Percentiles rank a stretch among this genome's conserved stretches.
These are phyloP conservation scores for Bolboschoenus planiculmis DNA, from an alignment of 176 grass and related monocot genomes.

Conservation along the genomic window DNA sequence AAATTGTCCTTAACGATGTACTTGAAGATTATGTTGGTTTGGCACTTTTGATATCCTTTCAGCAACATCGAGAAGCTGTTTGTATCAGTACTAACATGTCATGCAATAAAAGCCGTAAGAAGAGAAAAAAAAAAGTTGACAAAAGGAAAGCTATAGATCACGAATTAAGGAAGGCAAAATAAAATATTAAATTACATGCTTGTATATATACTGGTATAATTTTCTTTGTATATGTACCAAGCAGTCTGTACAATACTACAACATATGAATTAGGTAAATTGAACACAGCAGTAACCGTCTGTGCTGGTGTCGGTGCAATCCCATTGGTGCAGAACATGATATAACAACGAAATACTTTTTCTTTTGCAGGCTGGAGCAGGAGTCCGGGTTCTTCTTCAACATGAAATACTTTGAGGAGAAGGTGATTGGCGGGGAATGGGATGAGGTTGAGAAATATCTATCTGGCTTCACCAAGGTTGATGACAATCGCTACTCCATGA, in stretches of 20 bases:
- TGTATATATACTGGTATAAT: neutral
- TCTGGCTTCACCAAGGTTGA: slow-evolving; percentile 98
- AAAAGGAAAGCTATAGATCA: neutral
- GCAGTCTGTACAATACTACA: neutral
- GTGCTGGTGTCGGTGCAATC: neutral
- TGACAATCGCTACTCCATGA: slow-evolving; percentile 99
- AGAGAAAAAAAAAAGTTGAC: neutral
- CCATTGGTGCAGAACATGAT: neutral
- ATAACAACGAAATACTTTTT: no score
- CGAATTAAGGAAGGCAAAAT: neutral
- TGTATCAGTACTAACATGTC: neutral
- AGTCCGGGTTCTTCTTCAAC: slow-evolving; percentile 91
- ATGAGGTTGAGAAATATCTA: slow-evolving; percentile 92
- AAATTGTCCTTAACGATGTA: neutral
- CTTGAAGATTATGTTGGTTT: neutral
- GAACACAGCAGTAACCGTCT: neutral
- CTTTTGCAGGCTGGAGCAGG: slow-evolving; percentile 75
- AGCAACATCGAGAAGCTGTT: neutral
- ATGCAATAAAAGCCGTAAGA: neutral
- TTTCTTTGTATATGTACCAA: neutral
- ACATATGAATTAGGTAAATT: neutral
- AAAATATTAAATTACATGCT: neutral
- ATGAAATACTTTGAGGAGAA: slow-evolving; percentile 96
- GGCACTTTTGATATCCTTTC: neutral
- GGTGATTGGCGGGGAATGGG: slow-evolving; percentile 82